Evolutionary conservation across 1,284 basidiomycete species (phyloP).

Genomic region (Ustilago vetiveriae): DNA sequence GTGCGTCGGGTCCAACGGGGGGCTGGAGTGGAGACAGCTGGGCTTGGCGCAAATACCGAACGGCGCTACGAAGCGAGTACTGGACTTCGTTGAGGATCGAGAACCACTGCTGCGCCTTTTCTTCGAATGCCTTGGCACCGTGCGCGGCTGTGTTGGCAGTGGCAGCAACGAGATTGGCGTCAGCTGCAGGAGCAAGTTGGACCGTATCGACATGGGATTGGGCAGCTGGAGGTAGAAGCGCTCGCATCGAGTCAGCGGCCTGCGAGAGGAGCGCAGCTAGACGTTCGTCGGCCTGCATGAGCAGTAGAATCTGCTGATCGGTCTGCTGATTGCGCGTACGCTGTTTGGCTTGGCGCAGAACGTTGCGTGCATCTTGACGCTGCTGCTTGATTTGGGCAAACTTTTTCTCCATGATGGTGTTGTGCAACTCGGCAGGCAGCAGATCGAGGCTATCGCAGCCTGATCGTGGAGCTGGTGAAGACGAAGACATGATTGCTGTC

Average conservation of each 20-base stretch:
- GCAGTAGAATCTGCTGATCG: slow-evolving; percentile 47
- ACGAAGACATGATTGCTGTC: not conserved
- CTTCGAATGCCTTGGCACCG: slow-evolving; percentile 46
- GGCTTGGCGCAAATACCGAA: slow-evolving; percentile 32
- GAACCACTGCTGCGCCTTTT: slow-evolving; percentile 47
- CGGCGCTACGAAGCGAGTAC: slow-evolving; percentile 35
- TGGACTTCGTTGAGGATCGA: slow-evolving; percentile 52
- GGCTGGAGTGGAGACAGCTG: slow-evolving; percentile 38
- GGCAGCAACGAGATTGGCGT: too few relatives aligned
- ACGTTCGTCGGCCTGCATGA: slow-evolving; percentile 48
- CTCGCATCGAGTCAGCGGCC: slow-evolving; percentile 46
- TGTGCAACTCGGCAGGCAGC: slow-evolving; percentile 22
- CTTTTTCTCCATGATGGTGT: slow-evolving; percentile 34
- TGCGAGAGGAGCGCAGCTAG: slow-evolving; percentile 40
- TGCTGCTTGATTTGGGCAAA: slow-evolving; percentile 38
- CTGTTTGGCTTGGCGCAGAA: slow-evolving; percentile 36
- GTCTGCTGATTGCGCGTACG: slow-evolving; percentile 36
- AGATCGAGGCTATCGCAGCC: slow-evolving; percentile 4
- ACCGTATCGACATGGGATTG: not conserved
- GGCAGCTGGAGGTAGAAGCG: slow-evolving; percentile 18
- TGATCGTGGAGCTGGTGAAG: not conserved
- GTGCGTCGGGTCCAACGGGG: slow-evolving; percentile 25
- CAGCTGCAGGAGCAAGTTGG: not conserved
- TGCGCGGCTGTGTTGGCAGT: not conserved
- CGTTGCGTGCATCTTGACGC: slow-evolving; percentile 34